Base-by-base conservation (phyloP, 176 grass and related monocot genomes). In the Bothriochloa decipiens region DNA sequence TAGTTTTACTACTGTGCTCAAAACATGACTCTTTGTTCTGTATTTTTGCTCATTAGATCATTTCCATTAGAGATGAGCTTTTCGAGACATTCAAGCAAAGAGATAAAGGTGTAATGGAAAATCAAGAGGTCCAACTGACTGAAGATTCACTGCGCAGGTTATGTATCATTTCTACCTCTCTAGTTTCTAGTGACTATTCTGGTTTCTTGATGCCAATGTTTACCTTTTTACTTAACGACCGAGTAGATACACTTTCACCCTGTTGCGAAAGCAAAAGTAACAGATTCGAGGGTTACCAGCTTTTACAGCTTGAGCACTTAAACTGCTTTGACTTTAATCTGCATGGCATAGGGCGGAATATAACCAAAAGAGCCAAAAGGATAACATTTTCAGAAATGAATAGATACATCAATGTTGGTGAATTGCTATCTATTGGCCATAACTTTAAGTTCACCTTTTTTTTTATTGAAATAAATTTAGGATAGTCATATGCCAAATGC, bases 61-160 rank as follows among this genome's bases (percentile, higher is more conserved):
- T 95, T 84, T 89, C 96, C 25, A 98, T 98, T 63, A 93, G 93
- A 87, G 91, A 95, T 78, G 96, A 98, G 64, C 91, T 98, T 84
- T 98, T 95, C 10, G 91, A 98, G 86, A 98, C 91, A 75, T 98
- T 98, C 89, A 95, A 92, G 77, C 86, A 83, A 74, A 93, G 93
- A 86, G 87, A 95, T 86, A 95, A 93, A 88, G 89, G 88, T 64
- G 89, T 95, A 57, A 98, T 92, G 92, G 93, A 95, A 86, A 43
- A 53, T 36, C 87, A 95, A 90, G 94, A 97, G 89, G 87, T 95
- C 64, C 87, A 90, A 80, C 83, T 98, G 63, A 98, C 89, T 57
- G 91, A 83, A 86, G 90, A 98, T 86, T 88, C 93, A 41, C 65
- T 98, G 55, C 89, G n/a, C 85, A 95, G 96, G 96, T 98, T 87